Percentiles rank a stretch among this genome's conserved stretches.
phyloP scores from a whole-genome alignment of 768 basidiomycete genomes.

The Mycena vitilis region DNA sequence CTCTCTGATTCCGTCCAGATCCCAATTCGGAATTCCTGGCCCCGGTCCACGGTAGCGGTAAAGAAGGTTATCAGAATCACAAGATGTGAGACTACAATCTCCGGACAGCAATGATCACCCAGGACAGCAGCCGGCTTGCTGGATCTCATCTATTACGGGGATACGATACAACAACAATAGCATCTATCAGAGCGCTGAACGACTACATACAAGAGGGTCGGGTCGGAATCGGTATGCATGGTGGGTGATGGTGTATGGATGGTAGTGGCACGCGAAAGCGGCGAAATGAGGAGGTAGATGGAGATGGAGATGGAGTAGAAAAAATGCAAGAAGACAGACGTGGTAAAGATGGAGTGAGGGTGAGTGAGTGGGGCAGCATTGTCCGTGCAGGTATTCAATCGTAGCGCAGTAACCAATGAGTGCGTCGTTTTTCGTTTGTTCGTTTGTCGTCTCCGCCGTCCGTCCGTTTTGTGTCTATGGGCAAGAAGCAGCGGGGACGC shows the following conservation, averaged over 20 bases:
- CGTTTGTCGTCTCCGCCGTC: conserved; percentile 15
- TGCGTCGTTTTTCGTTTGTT: neutral
- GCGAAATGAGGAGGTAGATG: neutral
- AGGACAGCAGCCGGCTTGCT: neutral
- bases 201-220: conserved; percentile 5
- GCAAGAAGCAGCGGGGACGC: conserved; percentile 2
- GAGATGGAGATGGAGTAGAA: conserved; percentile 1
- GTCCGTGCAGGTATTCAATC: neutral
- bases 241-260: conserved; percentile 18
- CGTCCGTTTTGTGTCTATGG: conserved; percentile 25
- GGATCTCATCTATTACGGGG: conserved; percentile 22
- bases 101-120: neutral
- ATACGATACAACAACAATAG: conserved; percentile 21
- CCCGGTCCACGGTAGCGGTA: conserved; percentile 24
- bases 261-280: neutral
- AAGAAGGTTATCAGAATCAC: conserved; percentile 12
- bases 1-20: neutral
- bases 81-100: neutral
- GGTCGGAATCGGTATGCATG: conserved; percentile 11
- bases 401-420: neutral
- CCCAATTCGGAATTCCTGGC: neutral
- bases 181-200: conserved; percentile 27
- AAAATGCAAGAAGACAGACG: conserved; percentile 20
- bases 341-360: neutral
- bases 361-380: conserved; percentile 13